These are phyloP conservation scores for Saturnispora diversa DNA, from an alignment of 805 yeast genomes.

Conservation along the genomic window DNA sequence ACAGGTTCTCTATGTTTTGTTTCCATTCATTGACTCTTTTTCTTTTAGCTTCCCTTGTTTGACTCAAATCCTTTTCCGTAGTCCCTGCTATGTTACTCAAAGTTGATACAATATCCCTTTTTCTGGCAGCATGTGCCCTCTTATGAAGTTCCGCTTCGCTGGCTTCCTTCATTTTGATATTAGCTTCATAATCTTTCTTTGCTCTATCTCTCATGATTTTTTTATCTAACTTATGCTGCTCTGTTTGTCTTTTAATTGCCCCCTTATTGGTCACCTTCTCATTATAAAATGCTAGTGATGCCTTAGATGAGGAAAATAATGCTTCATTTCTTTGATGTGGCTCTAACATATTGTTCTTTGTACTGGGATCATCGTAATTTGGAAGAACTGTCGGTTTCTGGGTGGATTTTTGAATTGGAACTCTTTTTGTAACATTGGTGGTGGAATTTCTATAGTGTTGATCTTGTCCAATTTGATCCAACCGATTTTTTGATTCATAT, in stretches of 20 bases:
- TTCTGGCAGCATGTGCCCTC: conserved; percentile 1
- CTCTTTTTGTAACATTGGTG: conserved; percentile 4
- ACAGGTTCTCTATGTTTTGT: conserved; percentile 5
- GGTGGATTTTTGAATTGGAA: neutral
- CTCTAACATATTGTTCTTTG: conserved; percentile 9
- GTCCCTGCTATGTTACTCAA: neutral
- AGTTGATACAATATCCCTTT: neutral
- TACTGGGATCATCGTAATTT: conserved; percentile 8
- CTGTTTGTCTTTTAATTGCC: conserved; percentile 32
- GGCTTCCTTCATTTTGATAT: conserved; percentile 3
- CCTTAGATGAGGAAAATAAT: conserved; percentile 34
- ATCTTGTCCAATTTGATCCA: conserved; percentile 13
- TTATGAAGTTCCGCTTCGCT: conserved; percentile 4
- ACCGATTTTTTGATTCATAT: conserved; percentile 17
- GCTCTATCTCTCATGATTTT: conserved; percentile 31
- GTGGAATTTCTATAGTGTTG: conserved; percentile 19
- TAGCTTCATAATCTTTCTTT: conserved; percentile 8
- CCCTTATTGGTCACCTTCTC: conserved; percentile 43
- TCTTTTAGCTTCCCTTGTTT: neutral
- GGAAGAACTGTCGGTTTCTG: conserved; percentile 16
- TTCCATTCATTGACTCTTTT: neutral
- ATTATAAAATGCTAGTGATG: conserved; percentile 45
- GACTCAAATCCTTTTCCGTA: neutral
- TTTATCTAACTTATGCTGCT: conserved; percentile 32
- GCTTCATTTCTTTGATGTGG: conserved; percentile 11